Evolutionary conservation across 2,329 filamentous ascomycete genomes (phyloP).

Genomic region (Pseudopyrenochaeta lycopersici): DNA sequence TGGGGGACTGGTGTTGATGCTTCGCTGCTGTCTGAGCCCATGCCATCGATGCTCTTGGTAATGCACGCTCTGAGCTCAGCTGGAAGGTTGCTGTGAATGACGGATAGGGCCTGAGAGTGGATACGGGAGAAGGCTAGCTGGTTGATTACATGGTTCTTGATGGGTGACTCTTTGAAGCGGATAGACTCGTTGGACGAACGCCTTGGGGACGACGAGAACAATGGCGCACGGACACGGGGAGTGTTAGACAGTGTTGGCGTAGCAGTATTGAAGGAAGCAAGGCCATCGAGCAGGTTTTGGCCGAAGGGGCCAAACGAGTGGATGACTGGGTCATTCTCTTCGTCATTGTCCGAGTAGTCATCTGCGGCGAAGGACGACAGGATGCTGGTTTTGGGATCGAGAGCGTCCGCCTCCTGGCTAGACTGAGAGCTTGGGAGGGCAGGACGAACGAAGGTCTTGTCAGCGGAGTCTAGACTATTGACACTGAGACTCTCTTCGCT

Average conservation of each 20-base stretch:
- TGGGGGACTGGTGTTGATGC: slow-evolving; percentile 33
- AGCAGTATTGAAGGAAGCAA: slow-evolving; percentile 76
- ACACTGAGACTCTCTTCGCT: slow-evolving; percentile 31
- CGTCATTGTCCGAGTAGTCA: slow-evolving; percentile 77
- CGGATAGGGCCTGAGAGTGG: slow-evolving; percentile 88
- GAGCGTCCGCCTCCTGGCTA: slow-evolving; percentile 21
- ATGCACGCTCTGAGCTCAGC: slow-evolving; percentile 55
- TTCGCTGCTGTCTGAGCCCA: slow-evolving; percentile 23
- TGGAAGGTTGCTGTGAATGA: slow-evolving; percentile 89
- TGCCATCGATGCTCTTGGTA: slow-evolving; percentile 31
- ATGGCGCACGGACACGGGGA: slow-evolving; percentile 33
- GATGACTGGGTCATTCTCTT: slow-evolving; percentile 93
- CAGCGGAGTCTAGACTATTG: slow-evolving; percentile 31
- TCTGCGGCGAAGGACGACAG: slow-evolving; percentile 55
- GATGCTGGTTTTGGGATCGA: slow-evolving; percentile 35
- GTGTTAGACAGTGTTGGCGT: slow-evolving; percentile 62
- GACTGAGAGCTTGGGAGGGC: slow-evolving; percentile 30
- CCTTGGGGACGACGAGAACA: slow-evolving; percentile 43
- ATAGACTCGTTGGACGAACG: slow-evolving; percentile 32
- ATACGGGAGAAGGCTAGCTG: slow-evolving; percentile 94
- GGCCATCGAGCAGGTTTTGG: slow-evolving; percentile 80
- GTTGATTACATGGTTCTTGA: slow-evolving; percentile 90
- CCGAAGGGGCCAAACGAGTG: slow-evolving; percentile 93
- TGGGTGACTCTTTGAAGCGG: slow-evolving; percentile 52
- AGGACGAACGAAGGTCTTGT: slow-evolving; percentile 44